phyloP scores from a whole-genome alignment of 1,139 yeast genomes.

The Geotrichum histeridarum region DNA sequence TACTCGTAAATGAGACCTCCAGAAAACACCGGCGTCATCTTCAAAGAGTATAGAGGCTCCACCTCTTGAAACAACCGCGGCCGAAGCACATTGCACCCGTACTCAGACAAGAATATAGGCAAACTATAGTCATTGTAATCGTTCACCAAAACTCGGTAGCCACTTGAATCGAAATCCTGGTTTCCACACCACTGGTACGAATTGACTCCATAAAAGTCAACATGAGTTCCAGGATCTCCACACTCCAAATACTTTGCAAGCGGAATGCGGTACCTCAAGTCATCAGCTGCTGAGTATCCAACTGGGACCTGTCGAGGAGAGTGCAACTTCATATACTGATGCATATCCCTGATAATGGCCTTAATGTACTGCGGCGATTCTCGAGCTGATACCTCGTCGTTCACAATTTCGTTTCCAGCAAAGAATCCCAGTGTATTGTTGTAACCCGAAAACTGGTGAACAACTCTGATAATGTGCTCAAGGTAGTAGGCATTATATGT shows the following conservation, averaged over 20 bases:
- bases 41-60: conserved; percentile 46
- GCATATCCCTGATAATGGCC: conserved; percentile 89
- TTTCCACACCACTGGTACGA: conserved; percentile 86
- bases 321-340: conserved; percentile 65
- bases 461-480: conserved; percentile 69
- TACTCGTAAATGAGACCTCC: conserved; percentile 80
- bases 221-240: conserved; percentile 52
- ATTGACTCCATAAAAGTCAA: conserved; percentile 89
- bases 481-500: conserved; percentile 64
- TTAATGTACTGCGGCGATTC: conserved; percentile 63
- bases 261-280: conserved; percentile 60
- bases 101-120: conserved; percentile 84
- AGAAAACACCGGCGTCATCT: conserved; percentile 51
- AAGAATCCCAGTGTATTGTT: conserved; percentile 87
- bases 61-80: conserved; percentile 71
- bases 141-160: conserved; percentile 56
- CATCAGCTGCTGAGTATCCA: conserved; percentile 92
- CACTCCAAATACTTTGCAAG: conserved; percentile 82
- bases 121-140: conserved; percentile 61
- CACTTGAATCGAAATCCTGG: conserved; percentile 58
- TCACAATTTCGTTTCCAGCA: conserved; percentile 89
- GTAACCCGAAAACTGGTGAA: conserved; percentile 77
- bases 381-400: conserved; percentile 66
- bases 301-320: conserved; percentile 75
- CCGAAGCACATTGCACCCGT: conserved; percentile 52